Percentiles rank a stretch among this genome's conserved stretches.
phyloP scores from a whole-genome alignment of 805 yeast species.

The Saccharomycopsis selenospora region DNA sequence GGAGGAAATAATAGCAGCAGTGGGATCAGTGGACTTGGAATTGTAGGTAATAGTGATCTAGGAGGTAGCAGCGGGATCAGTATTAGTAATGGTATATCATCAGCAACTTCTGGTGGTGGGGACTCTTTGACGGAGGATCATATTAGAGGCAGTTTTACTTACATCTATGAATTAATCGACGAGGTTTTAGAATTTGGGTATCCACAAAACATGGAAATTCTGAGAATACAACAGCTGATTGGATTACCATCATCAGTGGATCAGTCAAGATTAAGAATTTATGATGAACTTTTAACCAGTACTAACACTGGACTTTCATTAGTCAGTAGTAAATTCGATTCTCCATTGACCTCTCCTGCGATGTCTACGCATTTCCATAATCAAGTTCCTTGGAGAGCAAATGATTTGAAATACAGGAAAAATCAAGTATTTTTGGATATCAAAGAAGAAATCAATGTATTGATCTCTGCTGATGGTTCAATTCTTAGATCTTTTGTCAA shows the following conservation, averaged over 20 bases:
- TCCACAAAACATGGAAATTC: conserved; percentile 57
- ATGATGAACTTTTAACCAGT: conserved; percentile 4
- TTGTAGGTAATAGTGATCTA: conserved; percentile 20
- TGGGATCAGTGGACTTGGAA: neutral
- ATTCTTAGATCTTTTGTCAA: conserved; percentile 65
- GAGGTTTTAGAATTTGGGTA: conserved; percentile 73
- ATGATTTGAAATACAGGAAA: conserved; percentile 67
- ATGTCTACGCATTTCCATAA: conserved; percentile 33
- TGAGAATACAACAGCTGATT: conserved; percentile 30
- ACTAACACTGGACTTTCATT: neutral
- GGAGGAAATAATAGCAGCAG: neutral
- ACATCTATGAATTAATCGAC: conserved; percentile 71
- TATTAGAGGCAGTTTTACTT: conserved; percentile 57
- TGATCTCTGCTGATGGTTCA: conserved; percentile 59
- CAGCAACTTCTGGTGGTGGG: neutral
- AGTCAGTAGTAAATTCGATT: conserved; percentile 3
- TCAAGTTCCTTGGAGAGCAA: conserved; percentile 59
- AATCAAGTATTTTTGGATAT: conserved; percentile 77
- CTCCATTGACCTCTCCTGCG: conserved; percentile 18
- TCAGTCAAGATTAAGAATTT: conserved; percentile 7
- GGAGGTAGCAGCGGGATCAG: conserved; percentile 22
- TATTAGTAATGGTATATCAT: conserved; percentile 20
- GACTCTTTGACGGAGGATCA: conserved; percentile 33
- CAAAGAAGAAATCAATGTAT: conserved; percentile 63
- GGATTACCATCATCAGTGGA: neutral